A percentile compares a stretch with the other conserved stretches of the same genome.
These are phyloP conservation scores for Ricinus communis DNA, from an alignment of 345 rosid species.

Conservation along the genomic window DNA sequence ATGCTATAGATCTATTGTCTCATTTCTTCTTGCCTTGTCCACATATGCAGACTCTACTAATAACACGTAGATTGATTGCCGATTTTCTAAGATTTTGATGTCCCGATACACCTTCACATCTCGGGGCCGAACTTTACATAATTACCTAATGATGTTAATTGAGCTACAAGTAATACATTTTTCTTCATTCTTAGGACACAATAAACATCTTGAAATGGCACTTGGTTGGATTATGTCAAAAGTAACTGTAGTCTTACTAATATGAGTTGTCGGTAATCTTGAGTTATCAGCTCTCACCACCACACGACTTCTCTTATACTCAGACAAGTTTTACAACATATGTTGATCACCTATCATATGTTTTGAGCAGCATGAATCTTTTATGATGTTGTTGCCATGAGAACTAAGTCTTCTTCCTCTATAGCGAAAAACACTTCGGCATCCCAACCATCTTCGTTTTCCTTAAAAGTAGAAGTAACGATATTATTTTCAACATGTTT, in stretches of 20 bases:
- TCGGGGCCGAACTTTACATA: neutral
- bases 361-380: neutral
- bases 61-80: neutral
- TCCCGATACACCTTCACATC: neutral
- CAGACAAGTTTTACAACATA: neutral
- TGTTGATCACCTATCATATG: neutral
- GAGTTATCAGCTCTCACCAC: neutral
- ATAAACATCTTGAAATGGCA: no score
- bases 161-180: no score
- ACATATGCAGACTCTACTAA: neutral
- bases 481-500: neutral
- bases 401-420: neutral
- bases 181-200: no score
- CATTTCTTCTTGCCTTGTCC: no score
- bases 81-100: neutral
- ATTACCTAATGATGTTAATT: neutral
- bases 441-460: slow-evolving; percentile 1
- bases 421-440: neutral
- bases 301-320: neutral
- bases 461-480: neutral
- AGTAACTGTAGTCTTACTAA: no score
- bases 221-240: no score
- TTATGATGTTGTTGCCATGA: neutral
- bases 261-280: no score
- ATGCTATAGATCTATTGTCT: no score